Percentiles rank a stretch among this genome's conserved stretches.
These are phyloP conservation scores for Anthostomella pinea DNA, from an alignment of 2,329 filamentous ascomycete genomes.

Conservation along the genomic window DNA sequence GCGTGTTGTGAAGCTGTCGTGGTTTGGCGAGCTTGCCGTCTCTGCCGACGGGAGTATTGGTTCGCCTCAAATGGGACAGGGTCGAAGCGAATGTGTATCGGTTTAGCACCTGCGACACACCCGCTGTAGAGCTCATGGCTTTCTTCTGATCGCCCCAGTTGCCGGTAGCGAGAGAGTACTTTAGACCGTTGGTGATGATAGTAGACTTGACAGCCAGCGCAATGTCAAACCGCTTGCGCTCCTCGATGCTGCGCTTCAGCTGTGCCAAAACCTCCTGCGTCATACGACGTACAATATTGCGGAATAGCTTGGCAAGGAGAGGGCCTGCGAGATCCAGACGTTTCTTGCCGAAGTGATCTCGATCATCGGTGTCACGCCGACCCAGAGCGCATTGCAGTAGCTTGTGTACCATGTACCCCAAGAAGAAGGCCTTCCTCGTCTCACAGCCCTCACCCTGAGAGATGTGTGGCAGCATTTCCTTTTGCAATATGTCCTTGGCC, in stretches of 20 bases:
- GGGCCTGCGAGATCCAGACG: slow-evolving; percentile 92
- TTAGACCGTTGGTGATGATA: slow-evolving; percentile 88
- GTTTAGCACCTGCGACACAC: slow-evolving; percentile 97
- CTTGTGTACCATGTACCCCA: slow-evolving; percentile 98
- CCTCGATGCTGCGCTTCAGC: slow-evolving; percentile 88
- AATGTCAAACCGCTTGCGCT: slow-evolving; percentile 83
- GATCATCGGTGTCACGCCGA: slow-evolving; percentile 89
- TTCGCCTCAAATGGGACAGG: slow-evolving; percentile 91
- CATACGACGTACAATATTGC: slow-evolving; percentile 84
- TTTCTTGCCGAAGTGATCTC: slow-evolving; percentile 99
- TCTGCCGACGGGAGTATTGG: slow-evolving; percentile 95
- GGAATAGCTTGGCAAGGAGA: slow-evolving; percentile 93
- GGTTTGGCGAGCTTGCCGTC: slow-evolving; percentile 98
- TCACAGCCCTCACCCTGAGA: slow-evolving; percentile 93
- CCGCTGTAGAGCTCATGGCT: slow-evolving; percentile 88
- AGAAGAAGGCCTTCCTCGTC: slow-evolving; percentile 94
- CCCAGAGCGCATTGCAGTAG: slow-evolving; percentile 91
- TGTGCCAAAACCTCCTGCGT: slow-evolving; percentile 89
- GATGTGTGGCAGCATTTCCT: slow-evolving; percentile 94
- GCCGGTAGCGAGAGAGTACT: slow-evolving; percentile 94
- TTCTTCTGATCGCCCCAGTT: slow-evolving; percentile 99
- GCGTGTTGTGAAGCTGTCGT: slow-evolving; percentile 95
- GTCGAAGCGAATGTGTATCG: slow-evolving; percentile 97
- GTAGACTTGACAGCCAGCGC: slow-evolving; percentile 87
- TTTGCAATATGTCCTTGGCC: slow-evolving; percentile 91